Evolutionary conservation across 1,284 basidiomycete species (phyloP).

Genomic region (Ganoderma boninense): DNA sequence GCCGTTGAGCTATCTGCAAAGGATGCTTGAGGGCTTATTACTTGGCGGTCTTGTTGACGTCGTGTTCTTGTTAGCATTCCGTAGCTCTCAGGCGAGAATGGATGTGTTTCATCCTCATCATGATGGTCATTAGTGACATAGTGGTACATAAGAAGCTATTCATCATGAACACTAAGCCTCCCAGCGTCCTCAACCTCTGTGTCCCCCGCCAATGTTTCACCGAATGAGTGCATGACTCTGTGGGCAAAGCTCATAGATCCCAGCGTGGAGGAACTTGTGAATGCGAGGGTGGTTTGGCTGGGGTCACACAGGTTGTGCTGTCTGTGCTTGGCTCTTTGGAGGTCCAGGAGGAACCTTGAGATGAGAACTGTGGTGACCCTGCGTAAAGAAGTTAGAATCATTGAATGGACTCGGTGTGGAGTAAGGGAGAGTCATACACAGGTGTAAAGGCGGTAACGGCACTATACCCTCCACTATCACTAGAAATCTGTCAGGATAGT

Average conservation of each 20-base stretch:
- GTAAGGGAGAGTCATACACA: not conserved
- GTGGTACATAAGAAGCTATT: too few relatives aligned
- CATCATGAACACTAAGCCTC: too few relatives aligned
- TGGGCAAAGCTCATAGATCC: not conserved
- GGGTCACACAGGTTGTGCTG: not conserved
- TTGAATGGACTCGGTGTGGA: not conserved
- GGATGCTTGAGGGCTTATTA: constrained; percentile 19
- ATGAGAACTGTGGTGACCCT: constrained; percentile 2
- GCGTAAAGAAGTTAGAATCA: not conserved
- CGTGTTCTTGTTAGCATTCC: too few relatives aligned
- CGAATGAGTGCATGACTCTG: not conserved
- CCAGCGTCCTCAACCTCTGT: not conserved
- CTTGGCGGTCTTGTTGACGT: not conserved
- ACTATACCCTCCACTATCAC: not conserved
- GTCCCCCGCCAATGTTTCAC: not conserved
- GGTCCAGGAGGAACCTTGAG: constrained; percentile 7
- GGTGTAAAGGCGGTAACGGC: constrained; percentile 3
- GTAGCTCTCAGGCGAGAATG: too few relatives aligned
- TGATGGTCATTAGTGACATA: too few relatives aligned
- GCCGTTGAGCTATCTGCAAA: constrained; percentile 79
- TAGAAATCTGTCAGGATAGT: not conserved
- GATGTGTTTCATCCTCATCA: too few relatives aligned
- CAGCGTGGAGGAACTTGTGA: not conserved
- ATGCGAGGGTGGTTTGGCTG: not conserved
- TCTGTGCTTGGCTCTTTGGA: constrained; percentile 1